Percentiles rank a stretch among this genome's conserved stretches.
Conservation (phyloP, 345 rosid genomes). For the Cardiospermum halicacabum region DNA sequence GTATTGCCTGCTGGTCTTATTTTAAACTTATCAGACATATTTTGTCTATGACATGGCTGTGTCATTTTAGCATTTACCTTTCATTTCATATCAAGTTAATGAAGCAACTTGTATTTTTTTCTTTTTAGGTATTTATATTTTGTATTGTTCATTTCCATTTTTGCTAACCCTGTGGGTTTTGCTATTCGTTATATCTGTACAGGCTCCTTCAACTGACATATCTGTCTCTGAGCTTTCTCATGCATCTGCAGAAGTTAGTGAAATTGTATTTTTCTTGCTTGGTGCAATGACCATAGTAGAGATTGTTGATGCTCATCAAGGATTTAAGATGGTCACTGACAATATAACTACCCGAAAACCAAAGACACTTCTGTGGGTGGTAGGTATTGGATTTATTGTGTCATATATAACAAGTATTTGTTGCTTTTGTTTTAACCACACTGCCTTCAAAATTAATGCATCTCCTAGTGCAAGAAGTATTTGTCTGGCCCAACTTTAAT, state of each 20-base stretch:
- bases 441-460: neutral
- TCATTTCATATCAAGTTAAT: neutral
- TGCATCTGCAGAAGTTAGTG: conserved; percentile 95
- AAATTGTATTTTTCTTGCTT: conserved; percentile 91
- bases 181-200: conserved; percentile 22
- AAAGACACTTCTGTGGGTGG: conserved; percentile 87
- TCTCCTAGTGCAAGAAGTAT: neutral
- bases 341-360: conserved; percentile 93
- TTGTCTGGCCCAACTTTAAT: neutral
- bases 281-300: conserved; percentile 99
- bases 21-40: neutral
- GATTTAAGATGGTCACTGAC: conserved; percentile 96
- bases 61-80: neutral
- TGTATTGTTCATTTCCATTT: neutral
- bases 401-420: conserved; percentile 4
- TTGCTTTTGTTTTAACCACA: neutral
- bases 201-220: conserved; percentile 97
- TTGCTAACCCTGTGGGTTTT: conserved; percentile 6
- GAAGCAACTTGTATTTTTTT: neutral
- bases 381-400: conserved; percentile 31
- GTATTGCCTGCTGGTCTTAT: neutral
- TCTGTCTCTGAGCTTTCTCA: conserved; percentile 81
- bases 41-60: neutral
- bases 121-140: neutral
- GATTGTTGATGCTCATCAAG: conserved; percentile 99